Evolutionary conservation across 805 yeast species (phyloP), one percentile per base, ranked within the genome.

Genomic region (Kuraishia ogatae): DNA sequence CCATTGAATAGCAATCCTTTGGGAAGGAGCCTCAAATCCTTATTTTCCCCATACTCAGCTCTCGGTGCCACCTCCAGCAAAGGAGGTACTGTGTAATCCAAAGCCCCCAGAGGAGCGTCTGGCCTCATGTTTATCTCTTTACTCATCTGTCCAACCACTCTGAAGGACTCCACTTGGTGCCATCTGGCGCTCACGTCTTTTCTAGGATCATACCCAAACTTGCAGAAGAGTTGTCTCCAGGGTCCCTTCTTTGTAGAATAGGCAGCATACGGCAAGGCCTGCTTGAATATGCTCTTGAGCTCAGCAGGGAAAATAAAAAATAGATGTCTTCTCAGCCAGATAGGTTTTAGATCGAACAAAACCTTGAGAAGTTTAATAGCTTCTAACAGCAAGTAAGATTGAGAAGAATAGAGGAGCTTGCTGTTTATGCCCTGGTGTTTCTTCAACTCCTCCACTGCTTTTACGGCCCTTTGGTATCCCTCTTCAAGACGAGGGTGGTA

Each of bases 171-270:
- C 21, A 92, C 85, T 70, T 94, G 99, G 65, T 82, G 90, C 39
- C 68, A 69, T 57, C 88, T 84, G 61, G 75, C 84, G 13, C 72
- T 65, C 1, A 70, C 62, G 51, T 85, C 82, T 1, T 69, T 61
- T 48, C 80, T 72, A 0, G 98, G 97, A 68, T 93, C 89, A 47
- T 84, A 75, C 0, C 97, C 97, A 60, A 84, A 82, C 60, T 74
- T 79, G 50, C 91, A 83, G 66, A 86, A 90, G 11, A 94, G 82
- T 57, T 89, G 90, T 62, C 98, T 78, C 96, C 97, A 94, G 0
- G 98, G 99, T 0, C 99, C 99, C 63, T 87, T 87, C 43, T 87
- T 82, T 66, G 84, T 87, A 48, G 89, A 79, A 66, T 83, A 94
- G 0, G 97, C 79, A 0, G 90, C 87, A 66, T 88, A 85, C 0